Evolutionary conservation across 495 filamentous ascomycete genomes (phyloP), one percentile per base, ranked within the genome.

Genomic region (Penicillium canariense): DNA sequence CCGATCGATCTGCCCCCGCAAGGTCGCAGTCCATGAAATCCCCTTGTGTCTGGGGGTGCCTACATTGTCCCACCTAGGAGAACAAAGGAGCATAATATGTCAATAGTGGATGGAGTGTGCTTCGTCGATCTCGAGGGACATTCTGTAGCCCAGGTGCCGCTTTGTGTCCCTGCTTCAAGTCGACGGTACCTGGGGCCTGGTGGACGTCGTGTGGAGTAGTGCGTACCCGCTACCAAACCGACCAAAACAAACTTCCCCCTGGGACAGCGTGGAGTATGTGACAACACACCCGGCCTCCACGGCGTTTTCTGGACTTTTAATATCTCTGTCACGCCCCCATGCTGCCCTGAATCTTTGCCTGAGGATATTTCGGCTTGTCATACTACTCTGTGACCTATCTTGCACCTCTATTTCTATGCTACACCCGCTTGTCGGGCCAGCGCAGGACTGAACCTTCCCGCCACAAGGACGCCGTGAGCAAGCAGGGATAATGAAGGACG

Each of bases 221-320:
- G 20, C 36, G 34, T 56, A 62, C 59, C n/a, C n/a, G n/a, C n/a
- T n/a, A n/a, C n/a, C n/a, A n/a, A n/a, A n/a, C n/a, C n/a, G n/a
- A n/a, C n/a, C 58, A 67, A 54, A 65, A 65, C 61, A 67, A 67
- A 67, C 63, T 60, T 66, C 53, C 56, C 60, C 63, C 54, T 66
- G 47, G 63, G 60, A 45, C 59, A 59, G 61, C 61, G 58, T 56
- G 58, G 61, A 67, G 64, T 66, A 66, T 64, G 63, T 55, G 58
- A 46, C 43, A 67, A 67, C 58, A 66, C 63, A 62, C 51, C 47
- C 35, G 54, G 50, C 55, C 38, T 17, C 36, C 17, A 44, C 22
- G 17, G 35, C 17, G n/a, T 23, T 31, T 44, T 8, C 9, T 42
- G 20, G 43, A 46, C 43, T 27, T 46, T 27, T 27, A 27, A 46